A percentile compares a stretch with the other conserved stretches of the same genome.
phyloP scores from a whole-genome alignment of 2,329 filamentous ascomycete species.

The Massarina eburnea region DNA sequence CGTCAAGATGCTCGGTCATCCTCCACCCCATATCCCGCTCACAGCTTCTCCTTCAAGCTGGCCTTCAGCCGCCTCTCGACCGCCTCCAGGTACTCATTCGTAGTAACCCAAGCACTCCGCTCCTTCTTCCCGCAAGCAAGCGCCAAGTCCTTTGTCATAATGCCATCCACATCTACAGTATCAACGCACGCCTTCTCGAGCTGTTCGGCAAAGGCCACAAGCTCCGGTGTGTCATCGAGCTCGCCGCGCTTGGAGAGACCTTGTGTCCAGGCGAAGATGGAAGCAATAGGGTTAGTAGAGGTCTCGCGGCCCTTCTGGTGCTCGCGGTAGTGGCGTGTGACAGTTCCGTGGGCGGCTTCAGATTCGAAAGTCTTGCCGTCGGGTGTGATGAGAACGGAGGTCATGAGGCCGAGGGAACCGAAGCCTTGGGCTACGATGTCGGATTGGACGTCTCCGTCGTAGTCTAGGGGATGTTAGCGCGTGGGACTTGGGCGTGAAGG shows the following conservation, averaged over 20 bases:
- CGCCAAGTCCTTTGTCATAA: constrained; percentile 99
- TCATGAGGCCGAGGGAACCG: constrained; percentile 97
- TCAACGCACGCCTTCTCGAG: constrained; percentile 93
- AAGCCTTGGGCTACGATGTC: constrained; percentile 98
- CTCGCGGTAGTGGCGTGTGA: constrained; percentile 97
- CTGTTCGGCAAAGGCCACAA: constrained; percentile 86
- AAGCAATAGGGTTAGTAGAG: constrained; percentile 97
- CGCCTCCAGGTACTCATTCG: constrained; percentile 82
- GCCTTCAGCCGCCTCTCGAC: constrained; percentile 88
- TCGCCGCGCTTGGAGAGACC: constrained; percentile 90
- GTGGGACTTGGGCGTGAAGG: neutral
- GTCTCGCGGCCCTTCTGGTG: constrained; percentile 98
- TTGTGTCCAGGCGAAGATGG: constrained; percentile 98
- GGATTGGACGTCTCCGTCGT: constrained; percentile 98
- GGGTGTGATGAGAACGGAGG: constrained; percentile 93
- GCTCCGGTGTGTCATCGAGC: constrained; percentile 88
- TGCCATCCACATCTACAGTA: constrained; percentile 87
- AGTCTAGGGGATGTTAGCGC: constrained; percentile 62
- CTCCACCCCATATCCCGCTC: constrained; percentile 16
- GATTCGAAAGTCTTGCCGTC: constrained; percentile 97
- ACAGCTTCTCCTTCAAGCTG: constrained; percentile 77
- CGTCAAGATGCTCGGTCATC: neutral
- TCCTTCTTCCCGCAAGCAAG: constrained; percentile 87
- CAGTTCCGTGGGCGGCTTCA: constrained; percentile 96
- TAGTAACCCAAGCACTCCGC: constrained; percentile 85